Conservation (phyloP, 257 asterid genomes). For the Mitragyna speciosa region DNA sequence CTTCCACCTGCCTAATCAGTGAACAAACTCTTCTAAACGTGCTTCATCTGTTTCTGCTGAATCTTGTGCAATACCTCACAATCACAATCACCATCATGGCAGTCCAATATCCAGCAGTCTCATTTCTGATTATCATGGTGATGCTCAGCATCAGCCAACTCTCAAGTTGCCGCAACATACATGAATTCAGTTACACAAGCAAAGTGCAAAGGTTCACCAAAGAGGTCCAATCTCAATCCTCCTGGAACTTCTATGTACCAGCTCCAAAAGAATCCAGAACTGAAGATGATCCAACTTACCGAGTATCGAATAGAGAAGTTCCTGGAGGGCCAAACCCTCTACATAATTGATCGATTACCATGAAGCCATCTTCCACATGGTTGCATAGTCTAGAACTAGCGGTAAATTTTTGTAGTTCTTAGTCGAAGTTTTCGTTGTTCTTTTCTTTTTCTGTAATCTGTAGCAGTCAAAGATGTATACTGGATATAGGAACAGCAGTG, state of each 20-base stretch:
- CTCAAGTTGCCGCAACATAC: conserved; percentile 29
- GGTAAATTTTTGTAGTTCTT: conserved; percentile 25
- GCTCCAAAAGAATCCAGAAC: conserved; percentile 32
- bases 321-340: conserved; percentile 74
- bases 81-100: conserved; percentile 31
- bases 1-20: conserved; percentile 27
- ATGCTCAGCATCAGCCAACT: conserved; percentile 26
- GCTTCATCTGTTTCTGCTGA: conserved; percentile 14
- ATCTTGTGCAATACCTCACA: conserved; percentile 15
- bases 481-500: neutral
- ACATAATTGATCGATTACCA: conserved; percentile 37
- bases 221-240: conserved; percentile 21
- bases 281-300: conserved; percentile 12
- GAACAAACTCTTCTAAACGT: conserved; percentile 19
- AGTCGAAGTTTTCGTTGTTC: neutral
- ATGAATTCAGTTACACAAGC: neutral
- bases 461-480: conserved; percentile 8
- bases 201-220: conserved; percentile 15
- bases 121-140: conserved; percentile 21
- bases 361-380: no score
- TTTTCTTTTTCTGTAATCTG: neutral
- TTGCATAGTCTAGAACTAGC: neutral
- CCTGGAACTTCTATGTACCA: conserved; percentile 31
- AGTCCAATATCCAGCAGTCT: conserved; percentile 21
- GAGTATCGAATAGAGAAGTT: conserved; percentile 34